phyloP scores from a whole-genome alignment of 108 stramenopile species.

The Cylindrotheca closterium region DNA sequence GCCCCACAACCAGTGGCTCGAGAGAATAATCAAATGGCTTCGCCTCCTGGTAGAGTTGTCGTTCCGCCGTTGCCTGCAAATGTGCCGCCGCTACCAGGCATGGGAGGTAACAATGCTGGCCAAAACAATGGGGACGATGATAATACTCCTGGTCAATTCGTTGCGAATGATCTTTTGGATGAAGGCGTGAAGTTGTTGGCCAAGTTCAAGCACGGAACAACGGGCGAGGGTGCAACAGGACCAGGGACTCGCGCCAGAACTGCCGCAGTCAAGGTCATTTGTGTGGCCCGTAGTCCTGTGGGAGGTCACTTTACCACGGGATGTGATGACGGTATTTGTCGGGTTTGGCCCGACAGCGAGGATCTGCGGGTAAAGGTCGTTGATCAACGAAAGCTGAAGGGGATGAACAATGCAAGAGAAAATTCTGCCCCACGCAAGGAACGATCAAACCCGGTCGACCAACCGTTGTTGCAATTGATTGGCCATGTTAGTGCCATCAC shows the following conservation, averaged over 20 bases:
- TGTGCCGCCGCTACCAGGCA: slow-evolving; percentile 37
- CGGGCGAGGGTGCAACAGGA: slow-evolving; percentile 38
- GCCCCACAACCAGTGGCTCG: not conserved
- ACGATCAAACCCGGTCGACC: slow-evolving; percentile 2
- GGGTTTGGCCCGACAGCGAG: slow-evolving; percentile 80
- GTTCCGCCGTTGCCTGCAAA: slow-evolving; percentile 43
- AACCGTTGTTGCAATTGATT: slow-evolving; percentile 57
- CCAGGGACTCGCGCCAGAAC: slow-evolving; percentile 58
- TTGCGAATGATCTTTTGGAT: slow-evolving; percentile 67
- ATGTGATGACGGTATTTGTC: slow-evolving; percentile 85
- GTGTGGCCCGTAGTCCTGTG: slow-evolving; percentile 80
- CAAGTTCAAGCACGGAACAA: slow-evolving; percentile 70
- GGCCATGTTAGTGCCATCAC: slow-evolving; percentile 83
- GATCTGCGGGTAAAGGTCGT: slow-evolving; percentile 48
- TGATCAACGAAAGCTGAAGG: slow-evolving; percentile 20
- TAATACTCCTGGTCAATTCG: slow-evolving; percentile 64
- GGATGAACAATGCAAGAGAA: too few relatives aligned
- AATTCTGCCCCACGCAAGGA: not conserved
- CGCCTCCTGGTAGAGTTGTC: too few relatives aligned
- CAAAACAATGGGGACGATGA: too few relatives aligned
- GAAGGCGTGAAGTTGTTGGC: slow-evolving; percentile 71
- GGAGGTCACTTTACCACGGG: slow-evolving; percentile 90
- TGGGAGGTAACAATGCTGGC: slow-evolving; percentile 9
- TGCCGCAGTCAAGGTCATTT: slow-evolving; percentile 76
- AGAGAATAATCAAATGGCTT: not conserved